Conservation (phyloP, 2,329 filamentous ascomycete species). For the Fusarium phyllophilum region DNA sequence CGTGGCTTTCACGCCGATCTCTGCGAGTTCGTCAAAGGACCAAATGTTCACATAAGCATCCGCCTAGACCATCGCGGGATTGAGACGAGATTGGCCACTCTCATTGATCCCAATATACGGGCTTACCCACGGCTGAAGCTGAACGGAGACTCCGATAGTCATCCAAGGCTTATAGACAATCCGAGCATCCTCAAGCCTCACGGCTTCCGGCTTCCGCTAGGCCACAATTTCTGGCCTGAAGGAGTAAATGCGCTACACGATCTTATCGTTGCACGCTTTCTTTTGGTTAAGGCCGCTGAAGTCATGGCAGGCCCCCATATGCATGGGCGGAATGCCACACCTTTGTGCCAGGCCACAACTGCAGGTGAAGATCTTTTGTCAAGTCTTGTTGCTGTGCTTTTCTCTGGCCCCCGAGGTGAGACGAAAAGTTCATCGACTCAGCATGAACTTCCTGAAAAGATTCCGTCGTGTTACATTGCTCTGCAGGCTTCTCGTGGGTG, state of each 20-base stretch:
- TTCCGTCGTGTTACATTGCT: conserved; percentile 17
- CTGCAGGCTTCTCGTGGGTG: not conserved
- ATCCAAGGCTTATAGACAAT: conserved; percentile 6
- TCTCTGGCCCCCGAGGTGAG: conserved; percentile 19
- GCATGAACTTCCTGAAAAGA: conserved; percentile 11
- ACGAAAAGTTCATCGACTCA: conserved; percentile 23
- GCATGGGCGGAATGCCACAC: conserved; percentile 10
- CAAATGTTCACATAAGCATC: not conserved
- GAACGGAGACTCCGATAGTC: conserved; percentile 8
- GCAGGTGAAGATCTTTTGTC: conserved; percentile 20
- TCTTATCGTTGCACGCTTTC: conserved; percentile 18
- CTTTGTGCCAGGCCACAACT: conserved; percentile 24
- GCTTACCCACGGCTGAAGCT: not conserved
- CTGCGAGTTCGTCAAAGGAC: not conserved
- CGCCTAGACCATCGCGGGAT: not conserved
- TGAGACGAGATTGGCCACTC: not conserved
- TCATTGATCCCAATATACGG: not conserved
- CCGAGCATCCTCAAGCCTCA: conserved; percentile 15
- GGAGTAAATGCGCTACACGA: conserved; percentile 22
- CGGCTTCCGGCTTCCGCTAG: conserved; percentile 38
- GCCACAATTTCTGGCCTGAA: not conserved
- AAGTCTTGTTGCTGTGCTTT: conserved; percentile 6
- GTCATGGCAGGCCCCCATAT: conserved; percentile 10
- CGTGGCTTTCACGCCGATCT: not conserved
- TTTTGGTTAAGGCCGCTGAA: conserved; percentile 21